Evolutionary conservation across 139 green algal species (phyloP).

Genomic region (Parachlorella kessleri): DNA sequence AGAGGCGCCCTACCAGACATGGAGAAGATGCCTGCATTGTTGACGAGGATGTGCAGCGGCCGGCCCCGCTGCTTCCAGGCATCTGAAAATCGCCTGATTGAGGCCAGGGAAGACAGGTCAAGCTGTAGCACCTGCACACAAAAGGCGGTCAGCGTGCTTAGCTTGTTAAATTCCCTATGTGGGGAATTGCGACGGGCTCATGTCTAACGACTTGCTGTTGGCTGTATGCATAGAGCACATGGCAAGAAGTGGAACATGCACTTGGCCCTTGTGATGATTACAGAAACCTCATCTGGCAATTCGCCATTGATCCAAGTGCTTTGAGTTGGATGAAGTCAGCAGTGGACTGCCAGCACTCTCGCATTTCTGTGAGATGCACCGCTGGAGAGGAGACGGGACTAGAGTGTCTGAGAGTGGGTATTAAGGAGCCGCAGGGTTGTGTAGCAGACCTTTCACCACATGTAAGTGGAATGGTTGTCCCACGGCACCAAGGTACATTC

Average conservation of each 20-base stretch:
- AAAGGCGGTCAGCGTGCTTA: not conserved
- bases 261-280: not conserved
- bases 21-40: slow-evolving; percentile 89
- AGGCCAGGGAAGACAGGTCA: slow-evolving; percentile 78
- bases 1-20: slow-evolving; percentile 57
- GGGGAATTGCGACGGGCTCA: not conserved
- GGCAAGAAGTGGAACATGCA: not conserved
- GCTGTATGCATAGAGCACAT: not conserved
- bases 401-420: too few species aligned
- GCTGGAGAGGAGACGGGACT: too few species aligned
- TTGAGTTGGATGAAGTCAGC: not conserved
- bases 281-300: too few species aligned
- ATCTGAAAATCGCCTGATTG: slow-evolving; percentile 68
- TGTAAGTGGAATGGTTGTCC: too few species aligned
- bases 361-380: too few species aligned
- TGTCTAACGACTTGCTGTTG: not conserved
- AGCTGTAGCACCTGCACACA: slow-evolving; percentile 64
- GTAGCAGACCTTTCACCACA: too few species aligned
- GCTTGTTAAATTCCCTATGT: not conserved
- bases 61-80: slow-evolving; percentile 51
- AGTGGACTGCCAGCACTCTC: too few species aligned
- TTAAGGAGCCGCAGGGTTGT: too few species aligned
- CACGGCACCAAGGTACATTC: too few species aligned
- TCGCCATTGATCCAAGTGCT: not conserved
- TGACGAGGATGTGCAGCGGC: slow-evolving; percentile 85